phyloP scores from a whole-genome alignment of 768 basidiomycete genomes.

The Galerina marginata region DNA sequence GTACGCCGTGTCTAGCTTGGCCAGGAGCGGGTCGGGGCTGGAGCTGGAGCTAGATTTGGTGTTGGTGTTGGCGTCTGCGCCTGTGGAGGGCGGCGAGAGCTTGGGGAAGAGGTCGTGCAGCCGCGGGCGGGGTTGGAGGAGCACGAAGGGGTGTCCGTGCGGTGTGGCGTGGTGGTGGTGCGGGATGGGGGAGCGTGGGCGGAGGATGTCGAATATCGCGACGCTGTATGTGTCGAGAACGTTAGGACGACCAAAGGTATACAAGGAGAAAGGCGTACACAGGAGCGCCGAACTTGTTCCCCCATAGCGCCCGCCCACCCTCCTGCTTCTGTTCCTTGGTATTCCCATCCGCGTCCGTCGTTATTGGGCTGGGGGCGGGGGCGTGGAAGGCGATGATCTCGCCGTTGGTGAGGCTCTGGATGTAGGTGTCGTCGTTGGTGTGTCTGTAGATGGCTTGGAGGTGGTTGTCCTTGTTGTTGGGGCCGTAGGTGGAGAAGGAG shows the following conservation, averaged over 20 bases:
- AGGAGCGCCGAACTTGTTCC: constrained; percentile 60
- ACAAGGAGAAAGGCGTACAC: no score
- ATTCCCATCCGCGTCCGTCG: not conserved
- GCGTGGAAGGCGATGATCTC: constrained; percentile 73
- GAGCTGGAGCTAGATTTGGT: constrained; percentile 27
- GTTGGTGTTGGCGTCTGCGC: no score
- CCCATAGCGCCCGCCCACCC: constrained; percentile 56
- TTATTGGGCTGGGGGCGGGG: constrained; percentile 26
- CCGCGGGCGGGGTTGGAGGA: constrained; percentile 85
- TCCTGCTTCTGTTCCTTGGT: constrained; percentile 22
- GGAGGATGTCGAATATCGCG: constrained; percentile 80
- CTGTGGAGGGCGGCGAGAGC: constrained; percentile 24
- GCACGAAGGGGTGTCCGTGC: constrained; percentile 64
- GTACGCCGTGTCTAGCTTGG: constrained; percentile 71
- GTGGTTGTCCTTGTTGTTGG: constrained; percentile 83
- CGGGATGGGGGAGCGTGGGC: constrained; percentile 31
- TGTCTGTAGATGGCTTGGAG: constrained; percentile 75
- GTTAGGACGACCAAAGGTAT: not conserved
- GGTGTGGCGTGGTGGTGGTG: constrained; percentile 26
- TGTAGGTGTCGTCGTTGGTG: constrained; percentile 80
- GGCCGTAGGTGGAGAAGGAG: constrained; percentile 90
- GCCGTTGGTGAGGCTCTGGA: constrained; percentile 82
- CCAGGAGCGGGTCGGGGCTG: constrained; percentile 27
- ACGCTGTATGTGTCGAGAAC: constrained; percentile 56
- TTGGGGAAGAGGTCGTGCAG: constrained; percentile 74